phyloP scores from a whole-genome alignment of 768 basidiomycete species.

The Rossbeevera mucosa region DNA sequence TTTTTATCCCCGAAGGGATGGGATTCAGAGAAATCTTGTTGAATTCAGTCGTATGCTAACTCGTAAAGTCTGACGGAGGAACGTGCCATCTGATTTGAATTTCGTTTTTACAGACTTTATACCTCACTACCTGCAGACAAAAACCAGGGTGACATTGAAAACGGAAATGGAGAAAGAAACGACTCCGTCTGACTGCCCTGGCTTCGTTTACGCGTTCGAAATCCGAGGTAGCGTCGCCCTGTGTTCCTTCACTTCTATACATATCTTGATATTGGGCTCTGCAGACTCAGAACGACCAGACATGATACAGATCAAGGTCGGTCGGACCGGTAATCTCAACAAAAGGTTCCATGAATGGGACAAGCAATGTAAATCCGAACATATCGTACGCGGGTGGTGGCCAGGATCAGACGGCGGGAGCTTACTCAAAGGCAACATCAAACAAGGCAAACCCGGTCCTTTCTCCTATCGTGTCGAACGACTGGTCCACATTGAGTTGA shows the following conservation, averaged over 20 bases:
- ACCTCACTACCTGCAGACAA: constrained; percentile 54
- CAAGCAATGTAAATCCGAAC: constrained; percentile 77
- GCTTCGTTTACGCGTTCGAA: constrained; percentile 82
- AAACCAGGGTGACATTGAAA: constrained; percentile 56
- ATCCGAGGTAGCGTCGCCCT: constrained; percentile 51
- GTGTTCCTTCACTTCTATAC: not conserved
- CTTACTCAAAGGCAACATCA: constrained; percentile 62
- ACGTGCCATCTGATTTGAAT: constrained; percentile 3
- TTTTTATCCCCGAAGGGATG: constrained; percentile 50
- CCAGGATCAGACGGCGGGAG: constrained; percentile 49
- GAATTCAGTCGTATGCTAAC: constrained; percentile 48
- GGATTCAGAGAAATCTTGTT: constrained; percentile 41
- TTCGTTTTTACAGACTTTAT: constrained; percentile 53
- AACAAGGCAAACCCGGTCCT: constrained; percentile 54
- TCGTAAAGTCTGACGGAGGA: not conserved
- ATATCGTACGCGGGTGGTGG: constrained; percentile 70
- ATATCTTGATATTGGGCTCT: constrained; percentile 5
- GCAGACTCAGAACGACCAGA: constrained; percentile 33
- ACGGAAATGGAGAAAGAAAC: constrained; percentile 51
- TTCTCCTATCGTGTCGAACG: constrained; percentile 75
- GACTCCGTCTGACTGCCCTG: constrained; percentile 55
- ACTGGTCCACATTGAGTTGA: constrained; percentile 75
- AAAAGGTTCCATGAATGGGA: constrained; percentile 76
- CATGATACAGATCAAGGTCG: constrained; percentile 69
- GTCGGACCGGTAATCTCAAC: constrained; percentile 67